A percentile compares a stretch with the other conserved stretches of the same genome.
Conservation (phyloP, 306 rosid species). For the Benincasa hispida region DNA sequence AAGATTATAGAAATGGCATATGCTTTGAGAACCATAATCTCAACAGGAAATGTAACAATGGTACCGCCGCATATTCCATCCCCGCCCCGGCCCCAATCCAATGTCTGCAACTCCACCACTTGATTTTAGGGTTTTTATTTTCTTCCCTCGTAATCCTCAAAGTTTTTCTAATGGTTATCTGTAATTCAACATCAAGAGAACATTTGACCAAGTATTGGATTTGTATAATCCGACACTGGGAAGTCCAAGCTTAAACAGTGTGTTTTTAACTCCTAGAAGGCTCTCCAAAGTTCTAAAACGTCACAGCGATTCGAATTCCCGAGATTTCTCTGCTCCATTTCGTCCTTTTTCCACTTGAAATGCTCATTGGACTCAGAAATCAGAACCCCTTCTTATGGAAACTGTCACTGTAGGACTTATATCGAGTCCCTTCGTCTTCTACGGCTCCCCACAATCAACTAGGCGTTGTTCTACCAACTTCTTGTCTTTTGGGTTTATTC, state of each 20-base stretch:
- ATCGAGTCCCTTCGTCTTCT: slow-evolving; percentile 13
- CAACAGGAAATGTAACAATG: background rate
- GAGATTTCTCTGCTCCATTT: background rate
- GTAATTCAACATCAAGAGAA: background rate
- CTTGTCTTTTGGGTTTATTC: slow-evolving; percentile 12
- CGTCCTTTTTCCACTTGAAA: slow-evolving; percentile 17
- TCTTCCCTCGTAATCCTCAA: background rate
- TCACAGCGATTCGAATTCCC: background rate
- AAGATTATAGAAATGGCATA: background rate
- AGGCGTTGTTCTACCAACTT: slow-evolving; percentile 9
- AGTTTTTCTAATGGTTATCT: background rate
- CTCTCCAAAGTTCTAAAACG: background rate
- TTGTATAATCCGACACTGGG: background rate
- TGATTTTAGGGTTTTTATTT: background rate
- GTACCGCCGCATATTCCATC: background rate
- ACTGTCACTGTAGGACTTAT: slow-evolving; percentile 21
- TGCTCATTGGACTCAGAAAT: slow-evolving; percentile 32
- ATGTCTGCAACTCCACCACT: background rate
- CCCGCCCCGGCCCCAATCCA: background rate
- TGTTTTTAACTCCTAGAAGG: background rate
- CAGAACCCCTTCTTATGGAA: slow-evolving; percentile 31
- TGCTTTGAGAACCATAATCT: background rate
- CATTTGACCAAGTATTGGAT: background rate
- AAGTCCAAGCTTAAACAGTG: background rate
- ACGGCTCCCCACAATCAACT: background rate